Base-by-base conservation (phyloP, 768 basidiomycete genomes). In the Hygrocybe punicea region DNA sequence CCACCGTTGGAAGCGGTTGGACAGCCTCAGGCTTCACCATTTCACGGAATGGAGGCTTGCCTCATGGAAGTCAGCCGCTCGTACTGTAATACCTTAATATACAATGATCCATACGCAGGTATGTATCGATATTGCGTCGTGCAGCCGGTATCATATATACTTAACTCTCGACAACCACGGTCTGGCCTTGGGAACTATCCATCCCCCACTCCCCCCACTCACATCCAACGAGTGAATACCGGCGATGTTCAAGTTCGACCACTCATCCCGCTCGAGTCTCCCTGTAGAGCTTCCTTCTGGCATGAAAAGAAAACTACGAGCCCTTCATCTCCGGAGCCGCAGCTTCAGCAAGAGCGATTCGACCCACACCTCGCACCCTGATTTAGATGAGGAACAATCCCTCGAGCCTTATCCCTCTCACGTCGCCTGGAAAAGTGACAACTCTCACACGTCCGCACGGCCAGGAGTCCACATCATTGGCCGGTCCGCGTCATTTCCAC, bases 401-500 rank as follows among this genome's bases (percentile, higher is more conserved):
- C 39, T 40, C 13, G 37, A 42, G 10, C 17, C 37, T 19, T 24
- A 34, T 42, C 44, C 53, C 16, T 25, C 53, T n/a, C 34, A 42
- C 23, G 25, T 29, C 11, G 53, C 49, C 5, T 51, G 49, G 49
- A 51, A 16, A 17, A 51, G 16, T 33, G 39, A 54, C 21, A 29
- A 21, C 5, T 23, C 19, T 42, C 8, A 13, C 17, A 11, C 16
- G 7, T 14, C 14, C 17, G 4, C 33, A 2, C 3, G 14, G 23
- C 4, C 33, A 9, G 53, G 44, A 33, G 23, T 42, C 8, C 53
- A 33, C 19, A 33, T 42, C 19, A 65, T 68, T n/a, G 52, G 55
- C 55, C 60, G 69, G 47, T 71, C 67, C 51, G 63, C 65, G 6
- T 73, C 72, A 9, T 68, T 66, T 4, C 71, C 72, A 19, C 56